Base-by-base conservation (phyloP, 1,284 basidiomycete species). In the Pholiota adiposa region DNA sequence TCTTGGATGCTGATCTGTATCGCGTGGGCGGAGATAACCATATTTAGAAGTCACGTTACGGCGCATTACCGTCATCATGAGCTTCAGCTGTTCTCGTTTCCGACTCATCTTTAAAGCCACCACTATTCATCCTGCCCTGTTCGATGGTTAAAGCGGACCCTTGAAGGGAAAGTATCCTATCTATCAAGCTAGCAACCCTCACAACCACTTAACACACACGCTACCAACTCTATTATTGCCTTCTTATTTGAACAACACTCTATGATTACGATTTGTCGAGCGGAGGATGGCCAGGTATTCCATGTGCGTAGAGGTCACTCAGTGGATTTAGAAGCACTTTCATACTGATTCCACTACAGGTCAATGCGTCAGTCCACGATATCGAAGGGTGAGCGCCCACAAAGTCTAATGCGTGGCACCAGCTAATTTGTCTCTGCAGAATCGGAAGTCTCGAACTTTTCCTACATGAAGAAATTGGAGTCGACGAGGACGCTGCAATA, bases 251-350 rank as follows among this genome's bases (percentile, higher is more conserved):
- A n/a, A 44, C 43, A 40, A 59, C 51, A 58, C 41, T 31, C 25
- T 58, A 90, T 90, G 89, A 79, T 91, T 65, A 85, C 83, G 65
- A 85, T 92, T 79, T 90, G 87, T 73, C 83, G 86, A 61, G 89
- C 89, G 46, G 90, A 92, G 70, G 84, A 89, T 70, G 89, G 89
- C 51, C 83, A 88, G 65, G 73, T 79, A 61, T 78, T 77, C 63
- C 78, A 91, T 82, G 85, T 87, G 66, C 59, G 76, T 69, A n/a
- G 31, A 18, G n/a, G n/a, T n/a, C n/a, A n/a, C n/a, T n/a, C 11
- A 31, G 56, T 61, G 7, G 19, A 4, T 18, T 12, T 19, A 29
- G 6, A 51, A 16, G 41, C 14, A 29, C 46, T 18, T 53, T 23
- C 21, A 36, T 54, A 23, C 23, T 44, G 19, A 58, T 50, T 65